Base-by-base conservation (phyloP, 2,329 filamentous ascomycete species). In the Colletotrichum costaricense region DNA sequence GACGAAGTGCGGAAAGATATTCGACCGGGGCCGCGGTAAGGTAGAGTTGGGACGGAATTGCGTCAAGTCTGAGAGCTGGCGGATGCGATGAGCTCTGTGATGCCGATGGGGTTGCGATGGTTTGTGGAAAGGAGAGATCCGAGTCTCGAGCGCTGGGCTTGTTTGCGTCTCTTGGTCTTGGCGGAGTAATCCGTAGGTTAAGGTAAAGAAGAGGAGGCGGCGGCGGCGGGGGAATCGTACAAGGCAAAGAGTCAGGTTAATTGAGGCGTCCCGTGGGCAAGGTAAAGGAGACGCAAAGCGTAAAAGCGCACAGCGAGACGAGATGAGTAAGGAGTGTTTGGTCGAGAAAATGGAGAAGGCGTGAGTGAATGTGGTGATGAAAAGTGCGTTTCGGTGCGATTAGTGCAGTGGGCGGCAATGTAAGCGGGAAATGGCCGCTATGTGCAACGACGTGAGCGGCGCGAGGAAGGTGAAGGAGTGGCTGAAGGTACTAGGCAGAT, bases 321-420 rank as follows among this genome's bases (percentile, higher is more conserved):
- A 73, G 67, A 70, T 73, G 70, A 73, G 62, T 24, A 54, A 66
- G 70, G 67, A 70, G 60, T 22, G 56, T 64, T 54, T 26, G 56
- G 67, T 56, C 49, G 60, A 62, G 9, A 35, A 55, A 55, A 66
- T 49, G 35, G 67, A 62, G 60, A 65, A 62, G 46, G 55, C 63
- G 67, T 6, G 60, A 66, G 42, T 66, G 67, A 70, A 73, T 64
- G 67, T 70, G 60, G 67, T 70, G 56, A 70, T 73, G 67, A 70
- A 33, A 66, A 57, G 49, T 66, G 70, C 57, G 56, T 64, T 57
- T 73, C 67, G 67, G 67, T 66, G 60, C 62, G 67, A 73, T 73
- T 73, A 70, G 67, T 62, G 67, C 58, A 52, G 42, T 57, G n/a
- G 60, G 66, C 55, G 60, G 70, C 49, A 35, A 65, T 55, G 60